Conservation (phyloP, 2,329 filamentous ascomycete genomes). For the Aschersonia sp. region DNA sequence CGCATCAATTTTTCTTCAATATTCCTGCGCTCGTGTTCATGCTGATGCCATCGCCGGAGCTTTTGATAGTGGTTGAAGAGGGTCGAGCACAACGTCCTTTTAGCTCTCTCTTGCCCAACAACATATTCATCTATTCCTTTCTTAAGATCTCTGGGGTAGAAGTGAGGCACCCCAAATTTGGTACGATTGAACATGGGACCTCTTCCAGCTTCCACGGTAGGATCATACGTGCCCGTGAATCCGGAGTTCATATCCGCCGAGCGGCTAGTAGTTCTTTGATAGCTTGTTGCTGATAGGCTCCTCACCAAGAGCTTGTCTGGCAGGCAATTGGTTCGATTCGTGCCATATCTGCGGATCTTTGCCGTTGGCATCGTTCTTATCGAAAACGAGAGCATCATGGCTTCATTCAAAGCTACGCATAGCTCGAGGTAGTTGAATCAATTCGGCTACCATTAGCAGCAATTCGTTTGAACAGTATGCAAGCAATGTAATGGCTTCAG, state of each 20-base stretch:
- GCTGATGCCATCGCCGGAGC: slow-evolving; percentile 62
- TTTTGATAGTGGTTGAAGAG: slow-evolving; percentile 96
- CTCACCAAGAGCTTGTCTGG: not conserved
- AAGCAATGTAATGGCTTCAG: too few relatives aligned
- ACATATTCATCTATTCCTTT: slow-evolving; percentile 90
- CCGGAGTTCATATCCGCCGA: slow-evolving; percentile 39
- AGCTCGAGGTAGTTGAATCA: too few relatives aligned
- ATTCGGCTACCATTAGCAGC: too few relatives aligned
- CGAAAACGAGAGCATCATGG: not conserved
- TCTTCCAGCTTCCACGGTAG: slow-evolving; percentile 33
- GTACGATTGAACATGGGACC: slow-evolving; percentile 46
- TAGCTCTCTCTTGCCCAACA: slow-evolving; percentile 86
- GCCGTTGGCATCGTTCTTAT: not conserved
- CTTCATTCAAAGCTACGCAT: too few relatives aligned
- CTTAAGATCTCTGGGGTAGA: slow-evolving; percentile 62
- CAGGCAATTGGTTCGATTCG: not conserved
- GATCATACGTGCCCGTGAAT: slow-evolving; percentile 46
- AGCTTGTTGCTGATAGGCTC: not conserved
- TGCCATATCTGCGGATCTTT: not conserved
- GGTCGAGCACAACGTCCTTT: slow-evolving; percentile 84
- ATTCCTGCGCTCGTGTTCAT: slow-evolving; percentile 52
- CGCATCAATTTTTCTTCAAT: slow-evolving; percentile 51
- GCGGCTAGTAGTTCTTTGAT: slow-evolving; percentile 18
- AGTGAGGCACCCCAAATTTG: slow-evolving; percentile 44
- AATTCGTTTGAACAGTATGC: too few relatives aligned